These are phyloP conservation scores for Phytophthora ohioensis DNA, from an alignment of 352 stramenopile genomes.

Conservation along the genomic window DNA sequence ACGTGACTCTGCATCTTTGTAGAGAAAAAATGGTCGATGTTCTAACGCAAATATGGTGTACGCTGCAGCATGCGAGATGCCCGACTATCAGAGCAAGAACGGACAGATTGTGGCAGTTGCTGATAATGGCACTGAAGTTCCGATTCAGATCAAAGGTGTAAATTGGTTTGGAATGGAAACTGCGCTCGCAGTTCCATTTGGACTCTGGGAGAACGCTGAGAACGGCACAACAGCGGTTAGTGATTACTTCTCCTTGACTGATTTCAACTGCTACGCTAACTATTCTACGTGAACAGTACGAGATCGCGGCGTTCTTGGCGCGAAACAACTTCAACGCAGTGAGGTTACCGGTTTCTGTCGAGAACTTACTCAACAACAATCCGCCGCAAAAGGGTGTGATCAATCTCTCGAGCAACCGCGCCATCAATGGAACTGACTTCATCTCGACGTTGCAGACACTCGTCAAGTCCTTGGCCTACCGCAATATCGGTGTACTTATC, in stretches of 20 bases:
- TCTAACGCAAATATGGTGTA: conserved; percentile 1
- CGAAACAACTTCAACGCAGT: conserved; percentile 89
- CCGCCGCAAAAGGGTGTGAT: conserved; percentile 65
- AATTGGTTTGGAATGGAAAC: conserved; percentile 90
- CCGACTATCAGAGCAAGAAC: conserved; percentile 84
- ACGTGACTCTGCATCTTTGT: conserved; percentile 12
- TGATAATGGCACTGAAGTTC: conserved; percentile 72
- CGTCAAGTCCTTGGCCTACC: conserved; percentile 71
- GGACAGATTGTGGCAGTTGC: conserved; percentile 65
- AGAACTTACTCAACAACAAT: conserved; percentile 78
- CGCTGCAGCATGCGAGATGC: conserved; percentile 57
- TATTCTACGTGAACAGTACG: conserved; percentile 50
- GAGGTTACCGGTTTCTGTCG: conserved; percentile 68
- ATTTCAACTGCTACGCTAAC: neutral
- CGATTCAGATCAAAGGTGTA: conserved; percentile 76
- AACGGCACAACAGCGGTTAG: conserved; percentile 76
- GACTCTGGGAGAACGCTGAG: conserved; percentile 77
- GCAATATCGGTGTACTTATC: conserved; percentile 78
- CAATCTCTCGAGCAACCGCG: conserved; percentile 75
- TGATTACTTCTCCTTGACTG: neutral
- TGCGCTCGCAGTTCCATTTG: conserved; percentile 66
- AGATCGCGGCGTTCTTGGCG: conserved; percentile 79
- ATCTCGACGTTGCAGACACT: conserved; percentile 80
- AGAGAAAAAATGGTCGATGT: neutral
- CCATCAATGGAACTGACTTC: conserved; percentile 75